These are phyloP conservation scores for Haplosporangium sp. DNA, from an alignment of 371 early-diverging fungal genomes.

Conservation along the genomic window DNA sequence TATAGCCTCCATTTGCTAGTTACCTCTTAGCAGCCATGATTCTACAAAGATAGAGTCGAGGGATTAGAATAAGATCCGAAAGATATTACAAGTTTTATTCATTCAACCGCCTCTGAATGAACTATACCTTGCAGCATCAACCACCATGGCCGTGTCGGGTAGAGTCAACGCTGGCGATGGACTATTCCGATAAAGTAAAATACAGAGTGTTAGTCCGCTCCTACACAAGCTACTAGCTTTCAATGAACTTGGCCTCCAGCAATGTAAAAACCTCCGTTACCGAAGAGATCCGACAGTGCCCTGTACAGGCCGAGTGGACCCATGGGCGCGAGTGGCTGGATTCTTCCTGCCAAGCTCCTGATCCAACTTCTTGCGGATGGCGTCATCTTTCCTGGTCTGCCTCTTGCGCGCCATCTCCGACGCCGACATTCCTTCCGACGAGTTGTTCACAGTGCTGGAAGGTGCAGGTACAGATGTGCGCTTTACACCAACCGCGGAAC, in stretches of 20 bases:
- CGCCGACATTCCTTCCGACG: conserved; percentile 31
- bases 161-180: conserved; percentile 50
- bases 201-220: too few relatives aligned
- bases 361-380: conserved; percentile 80
- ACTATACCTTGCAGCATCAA: conserved; percentile 53
- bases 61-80: neutral
- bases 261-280: conserved; percentile 37
- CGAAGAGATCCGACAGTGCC: conserved; percentile 84
- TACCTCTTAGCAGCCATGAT: conserved; percentile 57
- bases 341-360: conserved; percentile 76
- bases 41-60: conserved; percentile 11
- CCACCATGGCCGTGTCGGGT: conserved; percentile 50
- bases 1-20: neutral
- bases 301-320: conserved; percentile 48
- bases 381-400: conserved; percentile 60
- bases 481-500: conserved; percentile 45
- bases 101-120: neutral
- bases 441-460: conserved; percentile 10
- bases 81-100: neutral
- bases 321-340: conserved; percentile 35
- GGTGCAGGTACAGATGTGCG: conserved; percentile 43
- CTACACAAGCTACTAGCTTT: too few relatives aligned
- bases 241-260: neutral
- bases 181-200: conserved; percentile 7
- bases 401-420: conserved; percentile 53